Evolutionary conservation across 495 filamentous ascomycete genomes (phyloP).

Genomic region (Pseudotulostoma volvatum): DNA sequence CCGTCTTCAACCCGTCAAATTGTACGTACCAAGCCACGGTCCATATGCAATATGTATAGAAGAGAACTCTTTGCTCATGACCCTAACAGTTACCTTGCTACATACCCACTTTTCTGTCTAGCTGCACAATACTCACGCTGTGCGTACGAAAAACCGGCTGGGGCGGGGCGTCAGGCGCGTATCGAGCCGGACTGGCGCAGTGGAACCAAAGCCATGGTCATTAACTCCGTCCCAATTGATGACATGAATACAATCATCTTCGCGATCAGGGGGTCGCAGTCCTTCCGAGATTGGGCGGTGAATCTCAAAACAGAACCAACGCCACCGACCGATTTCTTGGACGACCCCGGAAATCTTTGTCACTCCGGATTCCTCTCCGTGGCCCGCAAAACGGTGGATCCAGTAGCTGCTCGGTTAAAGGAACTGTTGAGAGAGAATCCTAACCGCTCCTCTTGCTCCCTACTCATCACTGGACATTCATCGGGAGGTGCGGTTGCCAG

Average conservation of each 20-base stretch:
- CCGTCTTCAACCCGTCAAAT: constrained; percentile 43
- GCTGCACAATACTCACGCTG: constrained; percentile 57
- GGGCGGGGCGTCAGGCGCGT: constrained; percentile 43
- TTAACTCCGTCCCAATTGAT: constrained; percentile 61
- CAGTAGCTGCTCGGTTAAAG: constrained; percentile 51
- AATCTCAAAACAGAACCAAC: constrained; percentile 53
- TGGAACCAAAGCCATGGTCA: constrained; percentile 70
- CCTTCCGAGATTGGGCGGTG: constrained; percentile 70
- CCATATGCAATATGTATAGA: too few species aligned
- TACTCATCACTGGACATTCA: constrained; percentile 71
- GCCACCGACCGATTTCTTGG: constrained; percentile 48
- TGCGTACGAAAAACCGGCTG: constrained; percentile 48
- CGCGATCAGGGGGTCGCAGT: constrained; percentile 62
- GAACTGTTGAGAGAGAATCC: constrained; percentile 54
- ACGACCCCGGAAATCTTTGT: constrained; percentile 59
- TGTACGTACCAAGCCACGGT: constrained; percentile 44
- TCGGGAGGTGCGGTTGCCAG: constrained; percentile 68
- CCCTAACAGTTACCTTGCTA: constrained; percentile 42
- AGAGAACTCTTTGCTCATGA: too few species aligned
- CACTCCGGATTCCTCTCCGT: constrained; percentile 64
- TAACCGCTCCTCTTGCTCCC: constrained; percentile 43
- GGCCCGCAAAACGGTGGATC: constrained; percentile 54
- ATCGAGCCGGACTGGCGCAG: constrained; percentile 50
- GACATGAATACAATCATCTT: constrained; percentile 63
- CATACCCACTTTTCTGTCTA: constrained; percentile 53